Evolutionary conservation across 225 moss, liverwort and hornwort species (phyloP).

Genomic region (Marchantia polymorpha): DNA sequence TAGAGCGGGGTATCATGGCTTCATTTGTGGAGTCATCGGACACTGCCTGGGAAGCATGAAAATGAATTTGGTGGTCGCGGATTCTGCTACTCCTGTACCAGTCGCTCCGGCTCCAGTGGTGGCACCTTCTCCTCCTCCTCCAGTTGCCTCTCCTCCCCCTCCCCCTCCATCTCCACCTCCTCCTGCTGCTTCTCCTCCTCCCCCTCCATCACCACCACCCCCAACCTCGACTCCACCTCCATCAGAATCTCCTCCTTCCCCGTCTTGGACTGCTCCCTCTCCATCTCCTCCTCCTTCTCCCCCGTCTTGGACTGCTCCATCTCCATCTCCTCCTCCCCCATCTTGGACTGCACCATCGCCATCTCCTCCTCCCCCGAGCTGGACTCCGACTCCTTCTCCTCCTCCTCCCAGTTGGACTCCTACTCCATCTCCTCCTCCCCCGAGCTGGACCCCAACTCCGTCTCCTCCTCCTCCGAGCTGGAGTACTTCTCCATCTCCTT

Average conservation of each 20-base stretch:
- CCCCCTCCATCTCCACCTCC: background rate
- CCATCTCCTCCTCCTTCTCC: background rate
- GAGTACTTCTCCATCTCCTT: slow-evolving; percentile 1
- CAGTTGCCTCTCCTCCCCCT: background rate
- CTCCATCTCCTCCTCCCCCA: background rate
- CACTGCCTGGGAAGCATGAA: slow-evolving; percentile 13
- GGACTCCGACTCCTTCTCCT: slow-evolving; percentile 9
- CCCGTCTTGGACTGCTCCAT: background rate
- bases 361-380: slow-evolving; percentile 6
- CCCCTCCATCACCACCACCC: background rate
- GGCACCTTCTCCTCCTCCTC: slow-evolving; percentile 6
- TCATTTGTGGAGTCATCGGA: slow-evolving; percentile 7
- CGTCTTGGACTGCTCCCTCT: too few species aligned
- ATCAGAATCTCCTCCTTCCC: background rate
- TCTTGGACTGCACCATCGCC: background rate
- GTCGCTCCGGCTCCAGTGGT: background rate
- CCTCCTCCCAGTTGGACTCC: slow-evolving; percentile 15
- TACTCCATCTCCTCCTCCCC: slow-evolving; percentile 11
- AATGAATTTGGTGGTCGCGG: background rate
- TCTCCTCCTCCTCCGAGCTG: slow-evolving; percentile 17
- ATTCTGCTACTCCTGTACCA: too few species aligned
- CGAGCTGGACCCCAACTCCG: slow-evolving; percentile 1
- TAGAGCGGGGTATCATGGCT: slow-evolving; percentile 2
- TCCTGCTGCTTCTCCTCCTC: background rate
- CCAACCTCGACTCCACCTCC: background rate